phyloP scores from a whole-genome alignment of 1,284 basidiomycete genomes.

The Trichosporon sp. region DNA sequence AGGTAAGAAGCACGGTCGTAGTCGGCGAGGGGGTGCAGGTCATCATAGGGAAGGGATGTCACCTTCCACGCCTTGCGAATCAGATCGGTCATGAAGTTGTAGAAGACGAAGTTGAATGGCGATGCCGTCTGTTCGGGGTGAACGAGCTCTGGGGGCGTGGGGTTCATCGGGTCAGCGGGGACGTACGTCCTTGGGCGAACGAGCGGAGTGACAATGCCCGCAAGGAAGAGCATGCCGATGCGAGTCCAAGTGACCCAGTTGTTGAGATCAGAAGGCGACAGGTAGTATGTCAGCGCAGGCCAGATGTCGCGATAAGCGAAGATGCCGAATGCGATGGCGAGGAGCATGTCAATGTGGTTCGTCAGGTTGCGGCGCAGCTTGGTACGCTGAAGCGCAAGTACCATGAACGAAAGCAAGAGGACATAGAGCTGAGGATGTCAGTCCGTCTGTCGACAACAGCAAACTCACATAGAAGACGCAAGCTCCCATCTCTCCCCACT shows the following conservation, averaged over 20 bases:
- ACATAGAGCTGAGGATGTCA: slow-evolving; percentile 31
- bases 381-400: slow-evolving; percentile 35
- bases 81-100: slow-evolving; percentile 57
- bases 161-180: slow-evolving; percentile 47
- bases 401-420: slow-evolving; percentile 37
- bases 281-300: slow-evolving; percentile 56
- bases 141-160: slow-evolving; percentile 44
- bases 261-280: slow-evolving; percentile 48
- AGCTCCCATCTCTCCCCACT: slow-evolving; percentile 46
- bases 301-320: slow-evolving; percentile 62
- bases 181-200: slow-evolving; percentile 52
- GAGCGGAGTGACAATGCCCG: slow-evolving; percentile 51
- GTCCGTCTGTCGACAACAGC: neutral
- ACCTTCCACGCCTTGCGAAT: slow-evolving; percentile 49
- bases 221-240: slow-evolving; percentile 47
- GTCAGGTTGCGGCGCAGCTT: slow-evolving; percentile 38
- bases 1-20: slow-evolving; percentile 53
- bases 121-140: slow-evolving; percentile 66
- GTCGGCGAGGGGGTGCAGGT: slow-evolving; percentile 57
- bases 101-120: slow-evolving; percentile 55
- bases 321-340: slow-evolving; percentile 49
- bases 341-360: slow-evolving; percentile 44
- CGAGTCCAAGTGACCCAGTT: slow-evolving; percentile 47
- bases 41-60: slow-evolving; percentile 41
- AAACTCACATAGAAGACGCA: slow-evolving; percentile 43